Evolutionary conservation across 2,329 filamentous ascomycete species (phyloP).

Genomic region (Apiospora koreana): DNA sequence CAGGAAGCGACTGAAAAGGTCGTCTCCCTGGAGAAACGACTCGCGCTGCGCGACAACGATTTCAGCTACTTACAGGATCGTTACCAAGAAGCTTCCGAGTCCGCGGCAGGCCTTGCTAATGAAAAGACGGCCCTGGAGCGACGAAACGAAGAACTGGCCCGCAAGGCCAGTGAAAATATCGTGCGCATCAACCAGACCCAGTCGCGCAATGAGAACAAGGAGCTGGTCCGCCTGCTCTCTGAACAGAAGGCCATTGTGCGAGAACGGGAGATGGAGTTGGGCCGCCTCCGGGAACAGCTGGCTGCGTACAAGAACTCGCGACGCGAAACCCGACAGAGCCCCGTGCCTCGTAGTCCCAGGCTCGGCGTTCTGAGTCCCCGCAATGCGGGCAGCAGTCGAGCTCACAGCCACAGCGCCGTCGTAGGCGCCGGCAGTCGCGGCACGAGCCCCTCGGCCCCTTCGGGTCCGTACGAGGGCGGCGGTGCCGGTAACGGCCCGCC

Average conservation of each 20-base stretch:
- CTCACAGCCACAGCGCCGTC: constrained; percentile 24
- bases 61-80: constrained; percentile 57
- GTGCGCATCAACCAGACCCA: constrained; percentile 50
- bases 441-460: constrained; percentile 47
- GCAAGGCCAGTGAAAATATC: constrained; percentile 46
- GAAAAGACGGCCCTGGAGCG: constrained; percentile 49
- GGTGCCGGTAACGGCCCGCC: constrained; percentile 30
- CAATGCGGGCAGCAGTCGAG: constrained; percentile 24
- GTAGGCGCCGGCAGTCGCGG: constrained; percentile 47
- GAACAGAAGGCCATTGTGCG: constrained; percentile 43
- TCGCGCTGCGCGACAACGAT: constrained; percentile 41
- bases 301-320: constrained; percentile 48
- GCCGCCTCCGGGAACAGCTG: constrained; percentile 50
- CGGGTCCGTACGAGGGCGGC: constrained; percentile 30
- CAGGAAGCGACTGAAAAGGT: constrained; percentile 41
- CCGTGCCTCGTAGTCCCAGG: constrained; percentile 60
- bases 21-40: constrained; percentile 40
- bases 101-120: constrained; percentile 43
- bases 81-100: constrained; percentile 60
- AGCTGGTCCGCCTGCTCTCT: constrained; percentile 39
- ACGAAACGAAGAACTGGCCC: constrained; percentile 41
- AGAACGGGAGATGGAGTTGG: constrained; percentile 56
- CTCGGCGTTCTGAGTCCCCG: constrained; percentile 53
- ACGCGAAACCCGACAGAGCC: constrained; percentile 56
- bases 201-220: constrained; percentile 33